Percentiles rank a stretch among this genome's conserved stretches.
phyloP scores from a whole-genome alignment of 768 basidiomycete genomes.

The Cystobasidium onofrii region DNA sequence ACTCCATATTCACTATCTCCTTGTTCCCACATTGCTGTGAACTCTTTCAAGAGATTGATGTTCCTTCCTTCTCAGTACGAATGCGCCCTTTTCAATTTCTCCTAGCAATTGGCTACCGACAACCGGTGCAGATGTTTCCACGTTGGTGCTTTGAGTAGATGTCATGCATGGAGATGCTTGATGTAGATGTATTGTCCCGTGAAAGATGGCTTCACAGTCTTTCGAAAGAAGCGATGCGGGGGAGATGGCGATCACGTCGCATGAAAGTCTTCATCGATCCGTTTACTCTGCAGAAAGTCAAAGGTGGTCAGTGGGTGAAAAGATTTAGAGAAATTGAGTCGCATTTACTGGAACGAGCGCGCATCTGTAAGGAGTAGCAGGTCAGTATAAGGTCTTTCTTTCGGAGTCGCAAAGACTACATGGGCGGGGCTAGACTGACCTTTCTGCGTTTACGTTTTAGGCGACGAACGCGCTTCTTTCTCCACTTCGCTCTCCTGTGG shows the following conservation, averaged over 20 bases:
- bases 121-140: neutral
- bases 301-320: neutral
- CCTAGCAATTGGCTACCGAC: neutral
- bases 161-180: neutral
- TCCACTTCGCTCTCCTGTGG: constrained; percentile 28
- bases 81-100: neutral
- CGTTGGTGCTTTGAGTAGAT: neutral
- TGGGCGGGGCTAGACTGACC: neutral
- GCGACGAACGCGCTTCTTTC: constrained; percentile 29
- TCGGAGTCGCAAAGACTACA: no score
- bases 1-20: neutral
- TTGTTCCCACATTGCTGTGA: neutral
- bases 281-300: constrained; percentile 16
- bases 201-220: neutral
- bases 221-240: neutral
- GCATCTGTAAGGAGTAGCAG: constrained; percentile 3
- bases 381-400: neutral
- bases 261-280: neutral
- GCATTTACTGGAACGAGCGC: constrained; percentile 29
- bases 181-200: neutral
- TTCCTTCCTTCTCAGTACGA: neutral
- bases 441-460: constrained; percentile 33
- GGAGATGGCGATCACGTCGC: neutral
- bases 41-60: neutral
- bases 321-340: no score